Conservation (phyloP, 2,329 filamentous ascomycete genomes). For the Pyricularia pennisetigena region DNA sequence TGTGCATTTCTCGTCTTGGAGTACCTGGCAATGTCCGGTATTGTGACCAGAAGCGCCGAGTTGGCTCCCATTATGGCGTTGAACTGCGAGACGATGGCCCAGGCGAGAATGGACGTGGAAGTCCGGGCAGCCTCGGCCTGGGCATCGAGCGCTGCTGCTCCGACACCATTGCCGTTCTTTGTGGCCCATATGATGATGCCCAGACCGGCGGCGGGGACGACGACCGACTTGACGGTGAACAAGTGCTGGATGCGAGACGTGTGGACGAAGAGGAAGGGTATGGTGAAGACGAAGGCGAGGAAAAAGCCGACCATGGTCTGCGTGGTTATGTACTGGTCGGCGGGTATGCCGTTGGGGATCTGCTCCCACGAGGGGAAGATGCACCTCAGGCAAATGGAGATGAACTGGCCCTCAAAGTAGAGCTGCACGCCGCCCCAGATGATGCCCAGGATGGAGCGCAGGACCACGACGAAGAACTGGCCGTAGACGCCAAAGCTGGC, state of each 20-base stretch:
- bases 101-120: slow-evolving; percentile 18
- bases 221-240: slow-evolving; percentile 10
- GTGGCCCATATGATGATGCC: slow-evolving; percentile 24
- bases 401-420: neutral
- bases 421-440: slow-evolving; percentile 14
- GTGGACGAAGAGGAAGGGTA: slow-evolving; percentile 23
- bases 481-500: slow-evolving; percentile 30
- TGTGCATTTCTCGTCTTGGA: neutral
- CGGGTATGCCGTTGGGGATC: slow-evolving; percentile 18
- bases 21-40: slow-evolving; percentile 28
- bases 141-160: slow-evolving; percentile 12
- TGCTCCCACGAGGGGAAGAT: neutral
- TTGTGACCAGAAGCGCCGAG: slow-evolving; percentile 23
- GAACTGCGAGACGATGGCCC: slow-evolving; percentile 25
- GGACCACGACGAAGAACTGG: slow-evolving; percentile 28
- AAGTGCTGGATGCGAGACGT: neutral
- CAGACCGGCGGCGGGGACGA: slow-evolving; percentile 23
- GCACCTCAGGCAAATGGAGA: neutral
- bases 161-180: slow-evolving; percentile 17
- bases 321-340: slow-evolving; percentile 21
- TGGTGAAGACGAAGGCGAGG: slow-evolving; percentile 10
- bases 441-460: slow-evolving; percentile 20
- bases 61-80: slow-evolving; percentile 26
- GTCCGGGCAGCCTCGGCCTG: neutral
- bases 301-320: slow-evolving; percentile 25